Base-by-base conservation (phyloP, 495 filamentous ascomycete species). In the Neurospora sp. region DNA sequence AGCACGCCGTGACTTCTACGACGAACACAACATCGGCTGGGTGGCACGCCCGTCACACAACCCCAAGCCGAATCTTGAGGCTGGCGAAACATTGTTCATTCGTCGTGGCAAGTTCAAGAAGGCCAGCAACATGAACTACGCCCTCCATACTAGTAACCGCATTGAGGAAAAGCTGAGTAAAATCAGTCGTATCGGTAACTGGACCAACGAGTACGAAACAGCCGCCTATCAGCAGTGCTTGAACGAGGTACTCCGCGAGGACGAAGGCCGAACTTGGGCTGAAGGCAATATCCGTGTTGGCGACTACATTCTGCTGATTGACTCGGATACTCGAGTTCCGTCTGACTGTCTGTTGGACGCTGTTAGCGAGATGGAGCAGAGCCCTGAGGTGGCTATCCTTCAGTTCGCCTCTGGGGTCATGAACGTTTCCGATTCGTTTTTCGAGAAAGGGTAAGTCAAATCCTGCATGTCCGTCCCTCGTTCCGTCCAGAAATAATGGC, bases 51-150 rank as follows among this genome's bases (percentile, higher is more conserved):
- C 89, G 31, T 82, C 82, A 71, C 89, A 92, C 77, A 87, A 89
- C 72, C 84, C 86, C 12, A 86, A 85, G 68, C 77, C 76, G 22
- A 77, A 76, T 40, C 69, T 80, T 71, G 72, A 77, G 37, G 76
- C 78, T 39, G 82, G 77, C 40, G 80, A 78, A 22, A 74, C 70
- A 44, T 73, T 77, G 75, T 91, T 90, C 78, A 74, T 87, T 37
- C 86, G 90, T 12, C 82, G 86, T 8, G 90, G 90, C 65, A 91
- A 91, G 78, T 92, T 92, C 83, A 92, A 92, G 83, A 92, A 91
- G 78, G 89, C 89, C 35, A 91, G 89, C 38, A 92, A 92, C 80
- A 92, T 92, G 90, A 92, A 92, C 78, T 92, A 89, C 69, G 88
- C 86, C 10, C 77, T 91, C 77, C 84, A 83, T 79, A 77, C 88